phyloP scores from a whole-genome alignment of 2,329 filamentous ascomycete genomes.

The Cladosporium sp. region DNA sequence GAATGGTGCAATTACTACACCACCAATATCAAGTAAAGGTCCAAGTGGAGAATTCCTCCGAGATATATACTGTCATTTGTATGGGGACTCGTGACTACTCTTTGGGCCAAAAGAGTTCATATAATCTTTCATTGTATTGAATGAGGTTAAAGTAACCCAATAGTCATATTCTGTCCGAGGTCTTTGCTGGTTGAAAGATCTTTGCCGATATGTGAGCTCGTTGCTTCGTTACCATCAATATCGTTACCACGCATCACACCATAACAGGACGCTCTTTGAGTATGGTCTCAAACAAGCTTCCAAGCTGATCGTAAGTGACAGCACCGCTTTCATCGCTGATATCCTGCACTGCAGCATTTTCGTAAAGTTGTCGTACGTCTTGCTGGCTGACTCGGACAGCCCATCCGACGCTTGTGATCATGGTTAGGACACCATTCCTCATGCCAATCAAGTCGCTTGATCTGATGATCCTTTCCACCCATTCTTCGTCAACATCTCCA shows the following conservation, averaged over 20 bases:
- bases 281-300: slow-evolving; percentile 39
- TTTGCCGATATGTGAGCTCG: background rate
- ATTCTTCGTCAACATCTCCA: slow-evolving; percentile 41
- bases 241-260: background rate
- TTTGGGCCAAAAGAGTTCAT: background rate
- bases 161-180: background rate
- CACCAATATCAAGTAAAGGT: too few species aligned
- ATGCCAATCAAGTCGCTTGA: slow-evolving; percentile 40
- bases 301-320: slow-evolving; percentile 39
- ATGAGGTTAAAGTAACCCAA: background rate
- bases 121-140: background rate
- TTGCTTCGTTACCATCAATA: background rate
- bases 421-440: slow-evolving; percentile 34
- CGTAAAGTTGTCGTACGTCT: slow-evolving; percentile 44
- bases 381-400: slow-evolving; percentile 41
- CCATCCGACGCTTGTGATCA: slow-evolving; percentile 49
- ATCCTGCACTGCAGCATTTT: slow-evolving; percentile 33
- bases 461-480: slow-evolving; percentile 46
- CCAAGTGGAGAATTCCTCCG: too few species aligned
- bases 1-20: background rate
- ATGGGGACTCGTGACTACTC: background rate
- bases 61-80: background rate
- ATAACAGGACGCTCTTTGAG: slow-evolving; percentile 25
- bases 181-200: background rate
- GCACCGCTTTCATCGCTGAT: slow-evolving; percentile 36